Percentiles rank a stretch among this genome's conserved stretches.
Evolutionary conservation across 305 asterid genomes (phyloP).

Genomic region (Fraxinus sp.): DNA sequence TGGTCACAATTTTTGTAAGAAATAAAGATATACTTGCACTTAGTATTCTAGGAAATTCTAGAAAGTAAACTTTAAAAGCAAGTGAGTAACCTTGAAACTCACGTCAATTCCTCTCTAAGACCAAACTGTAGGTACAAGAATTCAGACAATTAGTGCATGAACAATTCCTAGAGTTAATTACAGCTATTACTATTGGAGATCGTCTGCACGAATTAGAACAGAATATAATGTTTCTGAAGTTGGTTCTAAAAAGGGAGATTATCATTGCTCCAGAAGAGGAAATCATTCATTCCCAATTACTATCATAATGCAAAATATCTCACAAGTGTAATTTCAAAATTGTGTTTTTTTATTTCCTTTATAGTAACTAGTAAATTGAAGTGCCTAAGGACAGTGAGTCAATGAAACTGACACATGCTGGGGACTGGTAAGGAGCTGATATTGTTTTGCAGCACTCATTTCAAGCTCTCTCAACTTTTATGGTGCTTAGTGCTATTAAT

Average conservation of each 20-base stretch:
- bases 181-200: neutral
- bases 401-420: neutral
- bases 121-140: neutral
- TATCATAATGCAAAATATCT: neutral
- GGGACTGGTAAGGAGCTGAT: neutral
- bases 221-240: neutral
- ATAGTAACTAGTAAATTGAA: neutral
- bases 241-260: neutral
- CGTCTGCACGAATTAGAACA: neutral
- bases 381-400: neutral
- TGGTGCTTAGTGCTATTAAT: neutral
- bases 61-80: neutral
- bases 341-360: neutral
- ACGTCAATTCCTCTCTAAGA: neutral
- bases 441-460: neutral
- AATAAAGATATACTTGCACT: neutral
- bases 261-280: neutral
- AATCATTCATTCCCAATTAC: neutral
- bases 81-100: neutral
- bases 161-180: neutral
- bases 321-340: neutral
- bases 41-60: neutral
- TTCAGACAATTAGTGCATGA: neutral
- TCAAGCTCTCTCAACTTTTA: neutral
- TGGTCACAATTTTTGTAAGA: neutral